These are phyloP conservation scores for Rhinocladiella mackenziei DNA, from an alignment of 2,329 filamentous ascomycete genomes.

Conservation along the genomic window DNA sequence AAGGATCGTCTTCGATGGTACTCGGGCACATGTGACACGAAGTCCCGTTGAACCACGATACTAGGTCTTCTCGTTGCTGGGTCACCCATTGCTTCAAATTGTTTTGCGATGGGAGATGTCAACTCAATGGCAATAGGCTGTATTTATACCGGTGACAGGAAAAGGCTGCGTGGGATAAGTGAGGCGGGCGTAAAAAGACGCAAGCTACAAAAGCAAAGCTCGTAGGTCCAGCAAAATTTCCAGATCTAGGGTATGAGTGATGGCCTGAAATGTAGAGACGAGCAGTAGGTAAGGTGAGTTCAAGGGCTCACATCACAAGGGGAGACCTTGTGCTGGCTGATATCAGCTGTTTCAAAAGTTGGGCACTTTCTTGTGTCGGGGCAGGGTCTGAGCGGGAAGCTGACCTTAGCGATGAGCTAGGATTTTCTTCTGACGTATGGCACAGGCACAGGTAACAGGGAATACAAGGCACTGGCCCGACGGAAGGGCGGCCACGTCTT, in stretches of 20 bases:
- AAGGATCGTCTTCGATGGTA: slow-evolving; percentile 19
- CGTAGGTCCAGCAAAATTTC: too few relatives aligned
- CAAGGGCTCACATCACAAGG: too few relatives aligned
- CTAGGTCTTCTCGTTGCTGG: slow-evolving; percentile 11
- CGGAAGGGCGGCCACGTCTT: too few relatives aligned
- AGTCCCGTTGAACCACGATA: slow-evolving; percentile 21
- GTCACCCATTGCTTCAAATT: slow-evolving; percentile 14
- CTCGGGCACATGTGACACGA: slow-evolving; percentile 18
- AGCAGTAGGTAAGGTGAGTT: too few relatives aligned
- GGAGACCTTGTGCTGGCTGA: too few relatives aligned
- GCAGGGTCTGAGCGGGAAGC: too few relatives aligned
- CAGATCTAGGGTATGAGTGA: not conserved
- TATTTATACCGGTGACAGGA: not conserved
- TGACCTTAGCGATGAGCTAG: too few relatives aligned
- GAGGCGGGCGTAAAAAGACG: not conserved
- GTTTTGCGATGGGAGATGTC: not conserved
- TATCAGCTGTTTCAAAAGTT: too few relatives aligned
- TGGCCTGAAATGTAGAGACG: not conserved
- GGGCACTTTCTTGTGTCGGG: too few relatives aligned
- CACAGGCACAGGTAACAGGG: too few relatives aligned
- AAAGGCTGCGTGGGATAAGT: not conserved
- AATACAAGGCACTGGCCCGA: too few relatives aligned
- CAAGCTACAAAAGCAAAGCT: slow-evolving; percentile 1
- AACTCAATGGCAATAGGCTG: not conserved
- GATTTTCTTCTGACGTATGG: too few relatives aligned